Base-by-base conservation (phyloP, 2,329 filamentous ascomycete species). In the Chaetomium olivaceum region DNA sequence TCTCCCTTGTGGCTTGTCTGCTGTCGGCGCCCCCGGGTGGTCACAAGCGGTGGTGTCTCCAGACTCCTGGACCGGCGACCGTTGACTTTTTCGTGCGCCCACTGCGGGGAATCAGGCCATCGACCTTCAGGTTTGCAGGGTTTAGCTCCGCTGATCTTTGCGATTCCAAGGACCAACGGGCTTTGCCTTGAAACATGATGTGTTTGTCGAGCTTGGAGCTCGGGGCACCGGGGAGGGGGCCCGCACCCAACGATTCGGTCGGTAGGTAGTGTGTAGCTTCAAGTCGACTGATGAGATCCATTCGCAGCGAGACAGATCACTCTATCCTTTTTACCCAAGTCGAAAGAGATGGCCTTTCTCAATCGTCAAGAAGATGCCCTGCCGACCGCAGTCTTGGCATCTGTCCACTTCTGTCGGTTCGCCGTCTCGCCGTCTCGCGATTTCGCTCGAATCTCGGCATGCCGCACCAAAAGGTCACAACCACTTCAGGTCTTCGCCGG, bases 1-100 rank as follows among this genome's bases (percentile, higher is more conserved):
- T 33, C 33, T 12, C 8, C 4, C 16, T 52, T 43, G 59, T 61
- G 58, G 60, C 58, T 54, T 58, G 46, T 29, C 21, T 46, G 14
- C 46, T 61, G 60, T 68, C 66, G 66, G 66, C 60, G 46, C 56
- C 58, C 63, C 66, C 66, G 66, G 57, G 36, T 43, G 59, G 39
- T 43, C 39, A 43, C 39, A 43, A 43, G 39, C 39, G 39, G 39
- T 7, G 16, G 56, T 33, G 59, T 59, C 50, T n/a, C 65, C 65
- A 52, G 33, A 51, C 29, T 33, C 57, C 39, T 50, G 63, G 66
- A 36, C 33, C 33, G 31, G 58, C 57, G 51, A 56, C 60, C 52
- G 61, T 65, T 61, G 33, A 23, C 19, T 55, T 59, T 27, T n/a
- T 43, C 29, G 25, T 54, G 16, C 4, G 5, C 16, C 39, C 39